Base-by-base conservation (phyloP, 257 asterid genomes). In the Mentha longifolia region DNA sequence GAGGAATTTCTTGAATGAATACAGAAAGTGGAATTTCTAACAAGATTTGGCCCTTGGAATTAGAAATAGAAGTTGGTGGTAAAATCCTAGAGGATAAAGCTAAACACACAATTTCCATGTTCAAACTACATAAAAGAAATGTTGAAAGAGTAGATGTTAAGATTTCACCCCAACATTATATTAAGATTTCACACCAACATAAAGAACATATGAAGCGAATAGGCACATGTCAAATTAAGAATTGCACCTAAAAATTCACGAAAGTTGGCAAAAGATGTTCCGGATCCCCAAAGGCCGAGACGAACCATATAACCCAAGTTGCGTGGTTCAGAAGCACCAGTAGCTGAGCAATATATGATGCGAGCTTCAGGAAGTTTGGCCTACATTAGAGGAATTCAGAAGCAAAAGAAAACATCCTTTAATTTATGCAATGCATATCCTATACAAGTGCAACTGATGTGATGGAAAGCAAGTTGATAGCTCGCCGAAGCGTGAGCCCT, bases 241-340 rank as follows among this genome's bases (percentile, higher is more conserved):
- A 72, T 39, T 76, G 41, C 73, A 95, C 99, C 99, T 92, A 95
- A 82, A 75, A 95, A 95, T 22, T 87, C 91, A 22, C 93, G 88
- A 61, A 95, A 92, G 73, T 85, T 80, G 31, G 67, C 78, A 83
- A 95, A 95, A 82, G 97, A 87, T 52, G 99, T 95, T 85, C 99
- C 99, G 37, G 82, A 79, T 80, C 99, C 99, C 99, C 99, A 95
- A 78, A 95, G 98, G 65, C 99, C 99, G 76, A 95, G 97, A 75
- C 99, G 98, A 73, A 92, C 92, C 99, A 95, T 95, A 72, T 95
- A 95, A 52, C 97, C 99, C 96, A 95, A 78, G 75, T 95, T 95
- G 41, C 99, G 97, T 20, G 99, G 99, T 75, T 95, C 99, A 71
- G 99, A 92, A 77, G 99, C 98, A 80, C 99, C 99, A 80, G 99